Evolutionary conservation across 2,329 filamentous ascomycete species (phyloP).

Genomic region (Aureobasidium sp.): DNA sequence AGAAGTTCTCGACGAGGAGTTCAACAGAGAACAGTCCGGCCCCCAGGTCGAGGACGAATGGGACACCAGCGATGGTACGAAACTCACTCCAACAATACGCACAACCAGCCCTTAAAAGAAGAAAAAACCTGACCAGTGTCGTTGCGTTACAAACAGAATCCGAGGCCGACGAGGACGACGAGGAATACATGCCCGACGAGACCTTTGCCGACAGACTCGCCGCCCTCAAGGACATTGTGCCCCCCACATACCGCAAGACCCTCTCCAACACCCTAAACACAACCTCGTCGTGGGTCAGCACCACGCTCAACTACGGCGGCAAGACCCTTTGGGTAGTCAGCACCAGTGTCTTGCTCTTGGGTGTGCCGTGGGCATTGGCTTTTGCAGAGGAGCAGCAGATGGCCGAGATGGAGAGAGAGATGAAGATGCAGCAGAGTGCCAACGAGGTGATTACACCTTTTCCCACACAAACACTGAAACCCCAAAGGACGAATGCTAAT

Average conservation of each 20-base stretch:
- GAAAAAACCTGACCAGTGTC: neutral
- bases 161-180: conserved; percentile 59
- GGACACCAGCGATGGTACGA: conserved; percentile 83
- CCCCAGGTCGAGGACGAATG: conserved; percentile 70
- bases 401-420: conserved; percentile 95
- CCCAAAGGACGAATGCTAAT: neutral
- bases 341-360: conserved; percentile 81
- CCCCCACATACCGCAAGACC: conserved; percentile 38
- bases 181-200: conserved; percentile 56
- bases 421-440: conserved; percentile 88
- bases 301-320: conserved; percentile 63
- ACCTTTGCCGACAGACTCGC: conserved; percentile 36
- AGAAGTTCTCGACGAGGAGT: conserved; percentile 95
- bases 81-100: conserved; percentile 44
- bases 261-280: conserved; percentile 39
- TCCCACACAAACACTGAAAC: neutral
- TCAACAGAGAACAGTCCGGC: conserved; percentile 64
- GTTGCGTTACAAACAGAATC: conserved; percentile 50
- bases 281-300: conserved; percentile 52
- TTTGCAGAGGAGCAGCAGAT: conserved; percentile 95
- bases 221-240: conserved; percentile 40
- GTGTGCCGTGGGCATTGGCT: conserved; percentile 87
- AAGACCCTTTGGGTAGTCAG: conserved; percentile 87
- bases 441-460: conserved; percentile 55
- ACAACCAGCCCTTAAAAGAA: conserved; percentile 55